phyloP scores from a whole-genome alignment of 2,329 filamentous ascomycete genomes.

The Penicillium palitans region DNA sequence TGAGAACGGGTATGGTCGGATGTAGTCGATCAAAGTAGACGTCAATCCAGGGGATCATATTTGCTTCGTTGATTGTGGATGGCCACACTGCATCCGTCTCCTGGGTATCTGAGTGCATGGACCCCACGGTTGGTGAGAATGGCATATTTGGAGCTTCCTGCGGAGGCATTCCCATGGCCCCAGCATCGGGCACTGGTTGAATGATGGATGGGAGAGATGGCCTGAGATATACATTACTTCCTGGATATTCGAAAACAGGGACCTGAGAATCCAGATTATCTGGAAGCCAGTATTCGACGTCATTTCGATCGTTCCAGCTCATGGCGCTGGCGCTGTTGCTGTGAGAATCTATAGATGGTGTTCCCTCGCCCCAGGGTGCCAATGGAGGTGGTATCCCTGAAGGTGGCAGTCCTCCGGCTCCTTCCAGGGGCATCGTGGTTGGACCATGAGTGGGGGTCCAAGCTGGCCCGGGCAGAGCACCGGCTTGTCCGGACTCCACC shows the following conservation, averaged over 20 bases:
- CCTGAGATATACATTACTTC: constrained; percentile 40
- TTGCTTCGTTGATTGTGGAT: constrained; percentile 41
- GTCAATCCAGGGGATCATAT: constrained; percentile 45
- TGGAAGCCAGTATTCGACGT: constrained; percentile 39
- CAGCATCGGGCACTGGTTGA: constrained; percentile 24
- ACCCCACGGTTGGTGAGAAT: constrained; percentile 22
- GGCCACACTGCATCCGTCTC: constrained; percentile 39
- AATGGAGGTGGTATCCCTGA: constrained; percentile 21
- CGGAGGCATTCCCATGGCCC: constrained; percentile 22
- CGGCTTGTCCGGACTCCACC: constrained; percentile 20
- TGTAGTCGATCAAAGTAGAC: constrained; percentile 49
- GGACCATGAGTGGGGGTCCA: constrained; percentile 25
- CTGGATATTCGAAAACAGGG: constrained; percentile 35
- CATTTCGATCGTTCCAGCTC: constrained; percentile 31
- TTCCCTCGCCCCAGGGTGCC: constrained; percentile 26
- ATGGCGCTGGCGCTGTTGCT: constrained; percentile 20
- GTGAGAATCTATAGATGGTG: constrained; percentile 24
- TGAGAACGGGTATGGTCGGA: constrained; percentile 45
- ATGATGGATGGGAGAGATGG: constrained; percentile 38
- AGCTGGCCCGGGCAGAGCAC: constrained; percentile 23
- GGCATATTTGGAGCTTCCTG: constrained; percentile 22
- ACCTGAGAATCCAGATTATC: constrained; percentile 37
- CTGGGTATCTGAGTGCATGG: constrained; percentile 23
- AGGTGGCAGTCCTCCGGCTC: constrained; percentile 20
- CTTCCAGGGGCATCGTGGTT: constrained; percentile 25